A percentile compares a stretch with the other conserved stretches of the same genome.
These are phyloP conservation scores for Tuber umbilicatum DNA, from an alignment of 495 filamentous ascomycete genomes.

Conservation along the genomic window DNA sequence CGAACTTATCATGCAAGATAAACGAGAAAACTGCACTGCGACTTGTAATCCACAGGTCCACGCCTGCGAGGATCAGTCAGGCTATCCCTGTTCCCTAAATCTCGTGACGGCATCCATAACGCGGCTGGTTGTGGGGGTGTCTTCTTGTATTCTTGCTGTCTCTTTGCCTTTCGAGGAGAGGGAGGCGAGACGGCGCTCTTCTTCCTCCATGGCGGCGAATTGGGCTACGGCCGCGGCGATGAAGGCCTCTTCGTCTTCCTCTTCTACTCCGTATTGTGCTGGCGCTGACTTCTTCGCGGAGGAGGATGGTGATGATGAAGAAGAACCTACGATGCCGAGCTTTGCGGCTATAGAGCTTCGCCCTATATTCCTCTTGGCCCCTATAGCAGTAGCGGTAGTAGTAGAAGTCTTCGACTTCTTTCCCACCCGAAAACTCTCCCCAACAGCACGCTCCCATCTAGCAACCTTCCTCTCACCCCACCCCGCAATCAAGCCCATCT, in stretches of 20 bases:
- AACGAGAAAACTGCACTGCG: slow-evolving; percentile 3
- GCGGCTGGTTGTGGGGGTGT: slow-evolving; percentile 47
- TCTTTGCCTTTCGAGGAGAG: slow-evolving; percentile 14
- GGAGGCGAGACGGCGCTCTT: neutral
- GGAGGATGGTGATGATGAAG: slow-evolving; percentile 29
- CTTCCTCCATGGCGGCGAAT: slow-evolving; percentile 32
- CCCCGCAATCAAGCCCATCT: slow-evolving; percentile 70
- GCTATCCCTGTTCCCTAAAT: slow-evolving; percentile 44
- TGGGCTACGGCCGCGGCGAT: slow-evolving; percentile 48
- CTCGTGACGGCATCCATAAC: slow-evolving; percentile 56
- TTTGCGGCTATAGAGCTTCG: slow-evolving; percentile 45
- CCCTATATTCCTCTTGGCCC: slow-evolving; percentile 13
- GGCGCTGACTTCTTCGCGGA: neutral
- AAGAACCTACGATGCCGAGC: slow-evolving; percentile 42
- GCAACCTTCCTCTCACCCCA: slow-evolving; percentile 96
- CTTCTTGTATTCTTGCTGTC: slow-evolving; percentile 16
- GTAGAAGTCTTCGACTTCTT: slow-evolving; percentile 44
- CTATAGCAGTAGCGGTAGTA: slow-evolving; percentile 3
- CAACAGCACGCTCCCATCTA: slow-evolving; percentile 69
- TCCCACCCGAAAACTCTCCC: slow-evolving; percentile 73
- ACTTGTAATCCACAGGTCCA: neutral
- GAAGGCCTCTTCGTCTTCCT: slow-evolving; percentile 48
- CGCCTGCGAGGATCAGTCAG: neutral
- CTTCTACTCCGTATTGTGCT: slow-evolving; percentile 20
- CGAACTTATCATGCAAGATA: neutral